A percentile compares a stretch with the other conserved stretches of the same genome.
phyloP scores from a whole-genome alignment of 352 stramenopile genomes.

The Peronospora belbahrii region DNA sequence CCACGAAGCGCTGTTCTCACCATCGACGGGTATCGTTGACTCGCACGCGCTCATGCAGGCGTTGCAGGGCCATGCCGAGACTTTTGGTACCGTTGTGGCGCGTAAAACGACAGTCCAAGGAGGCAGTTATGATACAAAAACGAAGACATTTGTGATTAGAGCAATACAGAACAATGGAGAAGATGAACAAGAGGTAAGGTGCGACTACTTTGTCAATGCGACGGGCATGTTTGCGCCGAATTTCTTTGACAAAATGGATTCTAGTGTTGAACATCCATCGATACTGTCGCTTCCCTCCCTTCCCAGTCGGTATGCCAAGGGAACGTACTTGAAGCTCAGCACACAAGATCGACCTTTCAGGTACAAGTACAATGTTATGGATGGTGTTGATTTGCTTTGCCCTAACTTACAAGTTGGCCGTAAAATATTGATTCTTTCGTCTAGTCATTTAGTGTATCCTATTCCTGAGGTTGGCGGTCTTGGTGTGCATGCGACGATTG shows the following conservation, averaged over 20 bases:
- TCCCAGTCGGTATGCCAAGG: slow-evolving; percentile 87
- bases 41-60: slow-evolving; percentile 87
- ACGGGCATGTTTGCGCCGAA: slow-evolving; percentile 78
- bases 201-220: slow-evolving; percentile 90
- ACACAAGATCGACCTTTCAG: slow-evolving; percentile 46
- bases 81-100: slow-evolving; percentile 73
- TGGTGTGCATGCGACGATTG: slow-evolving; percentile 94
- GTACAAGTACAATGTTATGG: slow-evolving; percentile 13
- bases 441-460: slow-evolving; percentile 91
- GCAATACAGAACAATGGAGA: slow-evolving; percentile 30
- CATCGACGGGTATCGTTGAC: slow-evolving; percentile 94
- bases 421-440: neutral
- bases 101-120: slow-evolving; percentile 59
- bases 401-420: neutral
- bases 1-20: slow-evolving; percentile 84
- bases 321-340: slow-evolving; percentile 92
- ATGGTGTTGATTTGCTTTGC: neutral
- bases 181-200: slow-evolving; percentile 59
- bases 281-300: slow-evolving; percentile 22
- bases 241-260: slow-evolving; percentile 30
- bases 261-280: neutral
- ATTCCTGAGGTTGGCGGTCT: slow-evolving; percentile 91
- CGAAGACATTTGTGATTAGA: slow-evolving; percentile 31
- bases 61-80: slow-evolving; percentile 88
- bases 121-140: slow-evolving; percentile 22